Conservation (phyloP, 2,329 filamentous ascomycete species). For the Magnaporthiopsis incrustans region DNA sequence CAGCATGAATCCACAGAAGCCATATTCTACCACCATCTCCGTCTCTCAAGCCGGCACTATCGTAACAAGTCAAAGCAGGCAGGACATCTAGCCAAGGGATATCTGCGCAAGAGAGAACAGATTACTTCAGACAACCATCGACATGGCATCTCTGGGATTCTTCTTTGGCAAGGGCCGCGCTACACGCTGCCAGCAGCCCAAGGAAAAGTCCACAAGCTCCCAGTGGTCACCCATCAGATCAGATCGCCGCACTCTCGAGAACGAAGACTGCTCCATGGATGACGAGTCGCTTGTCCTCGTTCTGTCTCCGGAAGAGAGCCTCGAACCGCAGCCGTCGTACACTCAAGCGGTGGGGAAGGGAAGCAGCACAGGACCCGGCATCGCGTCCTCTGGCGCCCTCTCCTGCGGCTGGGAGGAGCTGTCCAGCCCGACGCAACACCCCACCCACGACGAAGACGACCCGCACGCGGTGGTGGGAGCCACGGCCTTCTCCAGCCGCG, state of each 20-base stretch:
- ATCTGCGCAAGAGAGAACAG: background rate
- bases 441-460: background rate
- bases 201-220: background rate
- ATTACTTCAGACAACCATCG: background rate
- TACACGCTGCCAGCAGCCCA: background rate
- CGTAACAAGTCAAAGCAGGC: no score
- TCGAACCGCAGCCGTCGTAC: background rate
- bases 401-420: background rate
- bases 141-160: background rate
- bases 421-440: background rate
- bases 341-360: background rate
- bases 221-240: background rate
- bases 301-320: background rate
- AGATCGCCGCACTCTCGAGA: background rate
- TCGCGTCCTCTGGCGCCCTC: background rate
- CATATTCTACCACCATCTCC: no score
- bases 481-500: no score
- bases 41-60: no score
- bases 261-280: background rate
- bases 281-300: background rate
- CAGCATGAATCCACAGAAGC: no score
- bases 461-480: no score
- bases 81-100: no score
- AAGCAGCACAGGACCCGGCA: background rate
- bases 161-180: background rate